Conservation (phyloP, 164 flowering plant genomes). For the Vitis cinerea region DNA sequence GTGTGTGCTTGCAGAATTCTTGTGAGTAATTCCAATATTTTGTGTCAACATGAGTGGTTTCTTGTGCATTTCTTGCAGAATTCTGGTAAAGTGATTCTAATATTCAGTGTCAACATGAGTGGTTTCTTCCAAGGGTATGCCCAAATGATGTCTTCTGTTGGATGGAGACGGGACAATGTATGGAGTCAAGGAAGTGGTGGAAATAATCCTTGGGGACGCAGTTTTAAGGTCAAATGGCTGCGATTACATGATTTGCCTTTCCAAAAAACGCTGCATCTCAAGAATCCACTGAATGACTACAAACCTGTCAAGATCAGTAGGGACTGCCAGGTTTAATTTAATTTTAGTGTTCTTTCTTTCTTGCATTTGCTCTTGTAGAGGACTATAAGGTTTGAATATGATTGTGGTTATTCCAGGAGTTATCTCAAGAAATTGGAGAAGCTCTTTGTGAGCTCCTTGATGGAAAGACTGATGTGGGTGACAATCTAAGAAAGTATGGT, state of each 20-base stretch:
- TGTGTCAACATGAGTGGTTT: constrained; percentile 97
- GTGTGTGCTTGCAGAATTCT: constrained; percentile 57
- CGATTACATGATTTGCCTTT: constrained; percentile 69
- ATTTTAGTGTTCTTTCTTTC: constrained; percentile 4
- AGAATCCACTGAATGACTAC: constrained; percentile 83
- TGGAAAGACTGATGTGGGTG: constrained; percentile 41
- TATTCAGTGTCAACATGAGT: constrained; percentile 97
- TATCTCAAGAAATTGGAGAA: constrained; percentile 75
- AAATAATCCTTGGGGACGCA: constrained; percentile 82
- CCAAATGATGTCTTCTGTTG: constrained; percentile 88
- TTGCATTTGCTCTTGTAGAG: not conserved
- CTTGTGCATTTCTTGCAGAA: constrained; percentile 68
- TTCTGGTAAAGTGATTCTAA: constrained; percentile 74
- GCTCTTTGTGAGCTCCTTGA: constrained; percentile 89
- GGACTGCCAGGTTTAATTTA: constrained; percentile 77
- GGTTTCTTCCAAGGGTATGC: constrained; percentile 98
- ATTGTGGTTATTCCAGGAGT: constrained; percentile 51
- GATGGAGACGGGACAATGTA: constrained; percentile 82
- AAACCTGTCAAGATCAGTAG: constrained; percentile 95
- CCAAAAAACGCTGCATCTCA: constrained; percentile 86
- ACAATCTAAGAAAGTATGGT: constrained; percentile 43
- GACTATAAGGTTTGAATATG: not conserved
- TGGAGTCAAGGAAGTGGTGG: constrained; percentile 76
- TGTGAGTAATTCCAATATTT: constrained; percentile 74
- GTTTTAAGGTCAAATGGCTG: constrained; percentile 88